Conservation (phyloP, 495 filamentous ascomycete genomes). For the Talaromyces stipitatus region DNA sequence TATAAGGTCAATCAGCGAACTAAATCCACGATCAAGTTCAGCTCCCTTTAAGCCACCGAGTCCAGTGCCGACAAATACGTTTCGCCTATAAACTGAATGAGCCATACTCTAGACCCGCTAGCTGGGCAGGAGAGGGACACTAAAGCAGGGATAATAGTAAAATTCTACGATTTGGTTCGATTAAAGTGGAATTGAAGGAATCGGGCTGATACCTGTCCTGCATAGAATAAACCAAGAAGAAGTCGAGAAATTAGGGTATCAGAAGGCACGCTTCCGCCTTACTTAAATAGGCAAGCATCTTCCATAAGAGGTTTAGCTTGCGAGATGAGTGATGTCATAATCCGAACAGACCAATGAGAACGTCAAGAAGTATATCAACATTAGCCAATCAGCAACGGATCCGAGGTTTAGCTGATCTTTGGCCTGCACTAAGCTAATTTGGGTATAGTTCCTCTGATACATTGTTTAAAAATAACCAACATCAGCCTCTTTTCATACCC, state of each 20-base stretch:
- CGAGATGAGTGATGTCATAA: background rate
- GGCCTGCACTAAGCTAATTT: background rate
- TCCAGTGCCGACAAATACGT: too few species aligned
- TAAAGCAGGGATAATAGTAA: background rate
- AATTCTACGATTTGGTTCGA: background rate
- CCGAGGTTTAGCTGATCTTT: background rate
- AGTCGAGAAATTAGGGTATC: constrained; percentile 1
- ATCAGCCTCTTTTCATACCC: background rate
- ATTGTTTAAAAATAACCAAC: constrained; percentile 3
- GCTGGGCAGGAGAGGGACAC: background rate
- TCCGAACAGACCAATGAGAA: background rate
- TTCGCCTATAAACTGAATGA: background rate
- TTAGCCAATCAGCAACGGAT: background rate
- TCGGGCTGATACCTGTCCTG: background rate
- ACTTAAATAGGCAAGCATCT: background rate
- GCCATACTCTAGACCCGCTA: background rate
- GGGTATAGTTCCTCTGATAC: background rate
- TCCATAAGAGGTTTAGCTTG: background rate
- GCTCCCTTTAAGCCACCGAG: background rate
- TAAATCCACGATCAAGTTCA: background rate
- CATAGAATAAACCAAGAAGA: background rate
- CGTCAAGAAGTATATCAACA: background rate
- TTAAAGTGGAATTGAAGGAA: background rate
- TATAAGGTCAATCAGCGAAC: background rate
- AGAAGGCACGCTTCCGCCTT: background rate